A percentile compares a stretch with the other conserved stretches of the same genome.
phyloP scores from a whole-genome alignment of 1,284 basidiomycete genomes.

The Xerocomus nothofagi region DNA sequence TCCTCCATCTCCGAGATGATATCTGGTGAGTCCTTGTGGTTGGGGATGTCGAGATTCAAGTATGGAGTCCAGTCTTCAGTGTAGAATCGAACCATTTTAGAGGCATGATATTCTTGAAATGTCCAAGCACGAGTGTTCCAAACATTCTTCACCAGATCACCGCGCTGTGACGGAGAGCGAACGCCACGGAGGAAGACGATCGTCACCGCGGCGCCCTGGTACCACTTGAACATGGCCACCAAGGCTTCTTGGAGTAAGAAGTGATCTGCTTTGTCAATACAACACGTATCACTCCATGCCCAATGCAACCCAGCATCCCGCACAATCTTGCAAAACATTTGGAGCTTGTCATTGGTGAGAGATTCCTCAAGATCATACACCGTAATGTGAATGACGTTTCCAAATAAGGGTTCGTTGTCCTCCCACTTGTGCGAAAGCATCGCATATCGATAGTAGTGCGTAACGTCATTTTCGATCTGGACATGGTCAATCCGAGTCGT shows the following conservation, averaged over 20 bases:
- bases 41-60: neutral
- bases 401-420: slow-evolving; percentile 4
- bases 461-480: slow-evolving; percentile 4
- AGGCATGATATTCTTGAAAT: slow-evolving; percentile 7
- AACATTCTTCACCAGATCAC: neutral
- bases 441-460: slow-evolving; percentile 8
- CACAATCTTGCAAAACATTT: slow-evolving; percentile 5
- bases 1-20: slow-evolving; percentile 8
- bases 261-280: slow-evolving; percentile 4
- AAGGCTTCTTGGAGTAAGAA: slow-evolving; percentile 1
- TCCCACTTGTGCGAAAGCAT: slow-evolving; percentile 19
- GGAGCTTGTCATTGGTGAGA: slow-evolving; percentile 14
- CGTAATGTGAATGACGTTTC: neutral
- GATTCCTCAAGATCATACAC: slow-evolving; percentile 15
- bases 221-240: neutral
- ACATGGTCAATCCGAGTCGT: slow-evolving; percentile 2
- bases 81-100: neutral
- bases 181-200: slow-evolving; percentile 11
- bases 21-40: slow-evolving; percentile 1
- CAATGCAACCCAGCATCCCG: slow-evolving; percentile 3
- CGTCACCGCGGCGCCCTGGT: neutral
- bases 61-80: neutral
- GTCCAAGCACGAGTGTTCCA: slow-evolving; percentile 15
- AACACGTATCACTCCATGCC: slow-evolving; percentile 10
- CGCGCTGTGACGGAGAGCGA: neutral